phyloP scores from a whole-genome alignment of 2,329 filamentous ascomycete genomes.

The Zymoseptoria ardabiliae region DNA sequence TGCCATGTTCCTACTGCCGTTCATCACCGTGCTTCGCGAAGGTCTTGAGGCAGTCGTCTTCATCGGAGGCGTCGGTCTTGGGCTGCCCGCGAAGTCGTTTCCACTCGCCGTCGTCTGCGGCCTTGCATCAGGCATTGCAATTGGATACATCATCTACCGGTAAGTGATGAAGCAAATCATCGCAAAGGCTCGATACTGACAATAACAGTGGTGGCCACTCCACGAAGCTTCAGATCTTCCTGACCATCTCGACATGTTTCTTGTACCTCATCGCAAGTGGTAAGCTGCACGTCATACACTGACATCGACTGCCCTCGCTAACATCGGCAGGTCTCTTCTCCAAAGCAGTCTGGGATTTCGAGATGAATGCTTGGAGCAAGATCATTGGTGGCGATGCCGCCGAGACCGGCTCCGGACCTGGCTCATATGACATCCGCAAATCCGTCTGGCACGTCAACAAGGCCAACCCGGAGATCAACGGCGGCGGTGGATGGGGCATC shows the following conservation, averaged over 20 bases:
- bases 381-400: slow-evolving; percentile 55
- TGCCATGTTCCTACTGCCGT: slow-evolving; percentile 77
- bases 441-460: slow-evolving; percentile 83
- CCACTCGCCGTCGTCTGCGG: slow-evolving; percentile 71
- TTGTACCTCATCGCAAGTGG: slow-evolving; percentile 79
- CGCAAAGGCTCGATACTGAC: slow-evolving; percentile 10
- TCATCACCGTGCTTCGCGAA: slow-evolving; percentile 79
- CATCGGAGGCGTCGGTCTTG: slow-evolving; percentile 74
- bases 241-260: slow-evolving; percentile 75
- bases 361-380: slow-evolving; percentile 61
- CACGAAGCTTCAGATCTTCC: slow-evolving; percentile 65
- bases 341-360: slow-evolving; percentile 65
- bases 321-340: slow-evolving; percentile 56
- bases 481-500: slow-evolving; percentile 75
- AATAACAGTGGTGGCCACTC: slow-evolving; percentile 50
- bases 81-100: slow-evolving; percentile 65
- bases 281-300: neutral
- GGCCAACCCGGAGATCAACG: slow-evolving; percentile 65
- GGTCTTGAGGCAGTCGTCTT: slow-evolving; percentile 83
- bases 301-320: neutral
- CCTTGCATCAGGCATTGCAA: slow-evolving; percentile 55
- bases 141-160: slow-evolving; percentile 74
- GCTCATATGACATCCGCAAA: slow-evolving; percentile 70
- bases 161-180: slow-evolving; percentile 35
- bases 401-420: slow-evolving; percentile 59